phyloP scores from a whole-genome alignment of 768 basidiomycete species.

The Xanthoconium purpureum region DNA sequence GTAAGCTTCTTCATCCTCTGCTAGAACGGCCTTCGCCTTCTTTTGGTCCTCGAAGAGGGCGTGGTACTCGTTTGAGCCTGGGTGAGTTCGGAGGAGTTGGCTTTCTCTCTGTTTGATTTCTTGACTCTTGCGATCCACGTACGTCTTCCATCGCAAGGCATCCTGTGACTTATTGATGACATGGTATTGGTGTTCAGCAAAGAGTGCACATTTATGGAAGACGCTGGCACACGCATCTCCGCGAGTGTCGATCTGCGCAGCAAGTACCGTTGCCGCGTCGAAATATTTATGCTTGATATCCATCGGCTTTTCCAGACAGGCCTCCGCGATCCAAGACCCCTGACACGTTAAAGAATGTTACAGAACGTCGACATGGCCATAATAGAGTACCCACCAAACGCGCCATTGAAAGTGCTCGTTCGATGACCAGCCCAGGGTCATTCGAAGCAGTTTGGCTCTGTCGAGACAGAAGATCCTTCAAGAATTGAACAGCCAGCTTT shows the following conservation, averaged over 20 bases:
- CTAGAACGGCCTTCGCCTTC: slow-evolving; percentile 47
- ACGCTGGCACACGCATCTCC: slow-evolving; percentile 49
- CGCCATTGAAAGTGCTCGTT: slow-evolving; percentile 51
- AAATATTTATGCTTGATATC: slow-evolving; percentile 74
- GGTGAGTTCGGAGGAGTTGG: slow-evolving; percentile 27
- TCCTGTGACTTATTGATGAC: slow-evolving; percentile 68
- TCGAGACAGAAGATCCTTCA: slow-evolving; percentile 41
- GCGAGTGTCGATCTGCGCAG: slow-evolving; percentile 19
- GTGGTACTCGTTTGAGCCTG: slow-evolving; percentile 15
- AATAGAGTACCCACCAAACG: slow-evolving; percentile 51
- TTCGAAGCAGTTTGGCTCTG: slow-evolving; percentile 10
- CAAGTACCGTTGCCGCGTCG: slow-evolving; percentile 48
- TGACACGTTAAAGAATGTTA: slow-evolving; percentile 29
- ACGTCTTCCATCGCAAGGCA: slow-evolving; percentile 62
- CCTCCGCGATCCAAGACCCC: slow-evolving; percentile 91
- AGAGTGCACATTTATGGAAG: slow-evolving; percentile 80
- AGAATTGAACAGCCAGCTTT: slow-evolving; percentile 71
- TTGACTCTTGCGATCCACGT: slow-evolving; percentile 65
- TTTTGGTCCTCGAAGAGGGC: slow-evolving; percentile 37
- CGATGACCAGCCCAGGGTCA: slow-evolving; percentile 15
- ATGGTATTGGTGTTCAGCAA: slow-evolving; percentile 87
- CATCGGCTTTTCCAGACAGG: slow-evolving; percentile 74
- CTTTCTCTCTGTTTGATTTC: slow-evolving; percentile 60
- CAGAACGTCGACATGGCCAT: not conserved
- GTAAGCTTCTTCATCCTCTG: slow-evolving; percentile 50